Conservation (phyloP, 2,329 filamentous ascomycete genomes). For the Xylaria sp. region DNA sequence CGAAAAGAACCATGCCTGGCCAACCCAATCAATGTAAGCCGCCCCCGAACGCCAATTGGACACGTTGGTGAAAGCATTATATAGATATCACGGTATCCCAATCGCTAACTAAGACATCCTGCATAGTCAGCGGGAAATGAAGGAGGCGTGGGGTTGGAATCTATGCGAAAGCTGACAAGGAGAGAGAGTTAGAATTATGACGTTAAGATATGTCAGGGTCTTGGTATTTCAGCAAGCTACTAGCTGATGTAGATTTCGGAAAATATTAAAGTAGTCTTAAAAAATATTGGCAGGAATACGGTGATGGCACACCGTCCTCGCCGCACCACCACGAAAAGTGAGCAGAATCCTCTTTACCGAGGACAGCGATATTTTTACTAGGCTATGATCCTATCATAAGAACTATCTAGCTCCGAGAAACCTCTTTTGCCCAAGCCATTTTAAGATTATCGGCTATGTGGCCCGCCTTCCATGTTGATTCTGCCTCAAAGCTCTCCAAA, state of each 20-base stretch:
- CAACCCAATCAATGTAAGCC: conserved; percentile 11
- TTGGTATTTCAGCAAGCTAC: too few species aligned
- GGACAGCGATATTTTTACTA: conserved; percentile 18
- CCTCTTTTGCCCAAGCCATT: conserved; percentile 2
- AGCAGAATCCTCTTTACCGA: not conserved
- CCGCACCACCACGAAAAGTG: too few species aligned
- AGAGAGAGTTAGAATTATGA: too few species aligned
- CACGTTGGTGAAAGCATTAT: not conserved
- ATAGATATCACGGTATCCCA: not conserved
- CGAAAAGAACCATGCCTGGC: not conserved
- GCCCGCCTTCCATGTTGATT: conserved; percentile 9
- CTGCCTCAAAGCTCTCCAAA: conserved; percentile 2
- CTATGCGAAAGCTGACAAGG: too few species aligned
- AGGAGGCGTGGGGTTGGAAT: conserved; percentile 11
- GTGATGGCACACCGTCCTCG: too few species aligned
- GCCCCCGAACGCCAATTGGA: not conserved
- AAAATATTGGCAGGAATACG: too few species aligned
- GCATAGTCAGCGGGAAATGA: conserved; percentile 10
- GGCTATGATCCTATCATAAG: not conserved
- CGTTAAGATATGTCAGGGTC: too few species aligned
- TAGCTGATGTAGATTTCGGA: too few species aligned
- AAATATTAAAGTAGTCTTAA: too few species aligned
- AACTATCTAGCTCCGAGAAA: not conserved
- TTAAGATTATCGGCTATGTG: conserved; percentile 7
- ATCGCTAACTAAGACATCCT: not conserved